These are phyloP conservation scores for Solanum chilense DNA, from an alignment of 257 asterid genomes.

Conservation along the genomic window DNA sequence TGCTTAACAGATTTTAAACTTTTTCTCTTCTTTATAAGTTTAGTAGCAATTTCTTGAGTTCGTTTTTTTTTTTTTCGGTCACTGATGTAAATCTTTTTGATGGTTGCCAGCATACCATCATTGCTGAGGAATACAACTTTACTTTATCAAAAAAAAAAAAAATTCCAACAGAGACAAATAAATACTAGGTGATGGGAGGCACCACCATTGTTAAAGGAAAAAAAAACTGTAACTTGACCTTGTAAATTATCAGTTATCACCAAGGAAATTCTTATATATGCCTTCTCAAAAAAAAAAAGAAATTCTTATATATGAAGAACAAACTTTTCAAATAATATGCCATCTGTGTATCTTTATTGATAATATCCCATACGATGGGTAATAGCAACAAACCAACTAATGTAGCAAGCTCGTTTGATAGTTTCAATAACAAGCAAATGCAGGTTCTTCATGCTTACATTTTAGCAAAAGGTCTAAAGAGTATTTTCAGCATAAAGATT, in stretches of 20 bases:
- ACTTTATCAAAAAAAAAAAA: not conserved
- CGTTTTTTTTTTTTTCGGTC: no score
- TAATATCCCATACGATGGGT: not conserved
- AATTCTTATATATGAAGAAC: not conserved
- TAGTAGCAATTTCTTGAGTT: no score
- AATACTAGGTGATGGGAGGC: not conserved
- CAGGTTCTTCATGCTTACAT: not conserved
- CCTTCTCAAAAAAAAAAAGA: not conserved
- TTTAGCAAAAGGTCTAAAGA: not conserved
- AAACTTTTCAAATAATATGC: not conserved
- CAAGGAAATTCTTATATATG: not conserved
- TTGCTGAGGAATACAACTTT: no score
- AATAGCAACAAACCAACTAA: not conserved
- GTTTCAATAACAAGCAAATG: not conserved
- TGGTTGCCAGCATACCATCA: no score
- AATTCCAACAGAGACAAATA: not conserved
- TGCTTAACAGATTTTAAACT: no score
- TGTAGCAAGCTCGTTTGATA: not conserved
- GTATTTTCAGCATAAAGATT: not conserved
- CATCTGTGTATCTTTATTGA: not conserved
- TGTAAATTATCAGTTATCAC: not conserved
- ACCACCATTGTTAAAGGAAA: not conserved
- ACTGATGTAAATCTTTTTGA: no score
- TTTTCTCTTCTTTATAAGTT: no score
- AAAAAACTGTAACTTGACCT: not conserved